Evolutionary conservation across 441 rosid species (phyloP).

Genomic region (Gossypium trilobum): DNA sequence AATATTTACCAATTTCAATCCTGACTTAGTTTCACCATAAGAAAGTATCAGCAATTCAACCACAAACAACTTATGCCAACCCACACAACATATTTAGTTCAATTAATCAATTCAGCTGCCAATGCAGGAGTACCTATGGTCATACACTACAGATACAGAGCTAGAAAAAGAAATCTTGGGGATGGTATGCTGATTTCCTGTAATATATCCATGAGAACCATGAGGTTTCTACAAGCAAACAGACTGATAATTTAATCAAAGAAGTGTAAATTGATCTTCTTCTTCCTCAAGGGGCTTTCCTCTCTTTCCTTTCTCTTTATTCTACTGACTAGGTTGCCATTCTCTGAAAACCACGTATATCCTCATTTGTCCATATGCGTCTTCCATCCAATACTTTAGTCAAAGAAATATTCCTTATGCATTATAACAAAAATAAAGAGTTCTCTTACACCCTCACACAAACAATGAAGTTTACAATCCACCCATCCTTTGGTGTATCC

Average conservation of each 20-base stretch:
- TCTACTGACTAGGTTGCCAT: background rate
- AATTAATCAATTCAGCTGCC: background rate
- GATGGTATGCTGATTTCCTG: background rate
- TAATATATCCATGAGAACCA: background rate
- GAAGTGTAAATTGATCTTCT: background rate
- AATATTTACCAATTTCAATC: background rate
- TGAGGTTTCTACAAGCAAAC: constrained; percentile 5
- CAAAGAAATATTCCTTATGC: background rate
- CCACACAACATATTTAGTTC: background rate
- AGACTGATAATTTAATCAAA: background rate
- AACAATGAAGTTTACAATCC: background rate
- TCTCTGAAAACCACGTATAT: background rate
- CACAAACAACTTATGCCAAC: background rate
- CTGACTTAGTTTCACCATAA: background rate
- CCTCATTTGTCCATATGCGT: background rate
- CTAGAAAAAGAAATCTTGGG: background rate
- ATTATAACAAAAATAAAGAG: background rate
- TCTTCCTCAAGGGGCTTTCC: background rate
- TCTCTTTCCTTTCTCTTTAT: background rate
- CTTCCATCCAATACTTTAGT: background rate
- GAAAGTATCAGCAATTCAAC: background rate
- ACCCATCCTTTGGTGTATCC: background rate
- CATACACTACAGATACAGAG: background rate
- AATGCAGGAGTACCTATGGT: background rate
- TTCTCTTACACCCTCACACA: background rate